A percentile compares a stretch with the other conserved stretches of the same genome.
phyloP scores from a whole-genome alignment of 495 filamentous ascomycete species.

The Penicillium tannophilum region DNA sequence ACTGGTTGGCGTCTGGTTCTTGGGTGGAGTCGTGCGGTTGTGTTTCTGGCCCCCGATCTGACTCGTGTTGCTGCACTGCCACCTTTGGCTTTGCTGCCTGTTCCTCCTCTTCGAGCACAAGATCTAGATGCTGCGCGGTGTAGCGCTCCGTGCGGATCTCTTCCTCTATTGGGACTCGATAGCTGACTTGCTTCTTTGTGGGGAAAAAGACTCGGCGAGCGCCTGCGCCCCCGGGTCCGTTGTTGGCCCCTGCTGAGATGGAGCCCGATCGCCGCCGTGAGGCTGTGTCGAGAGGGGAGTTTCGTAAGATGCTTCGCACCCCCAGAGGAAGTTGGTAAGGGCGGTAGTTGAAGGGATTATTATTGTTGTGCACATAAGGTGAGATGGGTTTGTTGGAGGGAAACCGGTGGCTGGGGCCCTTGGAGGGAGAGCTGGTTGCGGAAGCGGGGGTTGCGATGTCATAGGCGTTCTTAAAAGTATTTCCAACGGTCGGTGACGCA shows the following conservation, averaged over 20 bases:
- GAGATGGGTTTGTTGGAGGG: constrained; percentile 38
- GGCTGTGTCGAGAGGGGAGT: constrained; percentile 59
- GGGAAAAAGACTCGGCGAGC: constrained; percentile 56
- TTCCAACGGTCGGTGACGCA: constrained; percentile 74
- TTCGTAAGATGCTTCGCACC: constrained; percentile 74
- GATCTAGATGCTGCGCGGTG: constrained; percentile 48
- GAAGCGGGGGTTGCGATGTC: constrained; percentile 67
- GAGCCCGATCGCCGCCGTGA: constrained; percentile 41
- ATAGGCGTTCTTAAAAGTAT: constrained; percentile 81
- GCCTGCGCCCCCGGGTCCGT: constrained; percentile 33
- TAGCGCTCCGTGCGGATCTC: constrained; percentile 56
- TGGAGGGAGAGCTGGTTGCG: constrained; percentile 48
- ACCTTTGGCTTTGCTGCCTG: constrained; percentile 10
- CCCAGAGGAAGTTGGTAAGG: constrained; percentile 69
- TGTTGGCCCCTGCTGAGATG: constrained; percentile 37
- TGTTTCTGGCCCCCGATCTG: constrained; percentile 8
- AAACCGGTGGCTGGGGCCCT: constrained; percentile 31
- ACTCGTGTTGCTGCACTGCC: constrained; percentile 2
- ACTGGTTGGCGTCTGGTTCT: constrained; percentile 37
- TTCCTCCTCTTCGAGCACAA: constrained; percentile 15
- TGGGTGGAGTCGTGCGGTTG: constrained; percentile 37
- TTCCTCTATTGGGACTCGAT: constrained; percentile 54
- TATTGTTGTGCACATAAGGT: constrained; percentile 24
- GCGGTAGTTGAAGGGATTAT: constrained; percentile 30
- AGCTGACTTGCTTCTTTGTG: constrained; percentile 58